A percentile compares a stretch with the other conserved stretches of the same genome.
These are phyloP conservation scores for Plantago elongata DNA, from an alignment of 257 asterid genomes.

Conservation along the genomic window DNA sequence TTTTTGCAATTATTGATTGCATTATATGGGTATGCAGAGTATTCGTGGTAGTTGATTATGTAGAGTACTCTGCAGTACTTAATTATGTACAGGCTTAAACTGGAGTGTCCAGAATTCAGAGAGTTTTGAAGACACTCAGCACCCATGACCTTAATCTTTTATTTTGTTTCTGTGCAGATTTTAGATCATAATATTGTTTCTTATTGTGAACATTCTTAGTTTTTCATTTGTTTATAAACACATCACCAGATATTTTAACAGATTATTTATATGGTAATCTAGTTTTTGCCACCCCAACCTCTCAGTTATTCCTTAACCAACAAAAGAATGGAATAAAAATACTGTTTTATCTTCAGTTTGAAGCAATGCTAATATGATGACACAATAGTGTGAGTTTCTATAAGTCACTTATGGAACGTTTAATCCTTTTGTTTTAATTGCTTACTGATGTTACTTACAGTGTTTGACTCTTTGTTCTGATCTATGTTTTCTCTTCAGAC, in stretches of 20 bases:
- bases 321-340: not conserved
- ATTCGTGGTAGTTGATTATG: too few species aligned
- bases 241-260: too few species aligned
- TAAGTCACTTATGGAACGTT: not conserved
- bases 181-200: not conserved
- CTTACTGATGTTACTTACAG: not conserved
- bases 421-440: not conserved
- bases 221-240: not conserved
- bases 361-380: not conserved
- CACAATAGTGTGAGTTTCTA: not conserved
- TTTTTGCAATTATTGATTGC: not conserved
- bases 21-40: not conserved
- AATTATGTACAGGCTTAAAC: too few species aligned
- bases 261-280: not conserved
- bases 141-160: not conserved
- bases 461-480: not conserved
- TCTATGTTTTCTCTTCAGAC: slow-evolving; percentile 5
- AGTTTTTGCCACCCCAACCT: not conserved
- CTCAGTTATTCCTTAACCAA: not conserved
- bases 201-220: not conserved
- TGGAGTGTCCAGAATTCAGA: too few species aligned
- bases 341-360: not conserved
- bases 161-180: not conserved
- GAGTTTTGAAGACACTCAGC: not conserved
- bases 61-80: too few species aligned